These are phyloP conservation scores for Xylaria cubensis DNA, from an alignment of 495 filamentous ascomycete species.

Conservation along the genomic window DNA sequence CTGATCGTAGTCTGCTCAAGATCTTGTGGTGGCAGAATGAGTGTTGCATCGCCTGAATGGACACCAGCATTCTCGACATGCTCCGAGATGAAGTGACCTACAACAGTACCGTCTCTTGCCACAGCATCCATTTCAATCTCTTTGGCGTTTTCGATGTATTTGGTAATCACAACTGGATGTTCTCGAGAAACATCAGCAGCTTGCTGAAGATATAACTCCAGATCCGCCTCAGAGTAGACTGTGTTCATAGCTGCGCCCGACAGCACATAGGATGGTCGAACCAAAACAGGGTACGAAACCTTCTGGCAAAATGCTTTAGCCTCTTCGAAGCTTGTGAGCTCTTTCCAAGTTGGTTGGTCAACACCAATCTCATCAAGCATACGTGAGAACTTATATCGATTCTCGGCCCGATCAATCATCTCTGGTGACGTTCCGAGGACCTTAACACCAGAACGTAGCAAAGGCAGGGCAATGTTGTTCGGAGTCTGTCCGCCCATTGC, in stretches of 20 bases:
- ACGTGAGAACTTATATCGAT: slow-evolving; percentile 97
- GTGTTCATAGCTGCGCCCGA: slow-evolving; percentile 98
- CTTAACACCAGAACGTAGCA: slow-evolving; percentile 87
- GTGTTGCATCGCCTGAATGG: slow-evolving; percentile 93
- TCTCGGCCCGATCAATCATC: slow-evolving; percentile 98
- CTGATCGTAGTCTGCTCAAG: slow-evolving; percentile 85
- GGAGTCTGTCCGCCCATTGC: slow-evolving; percentile 98
- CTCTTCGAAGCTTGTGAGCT: slow-evolving; percentile 87
- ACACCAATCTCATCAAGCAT: slow-evolving; percentile 96
- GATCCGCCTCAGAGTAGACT: slow-evolving; percentile 84
- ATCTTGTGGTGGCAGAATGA: slow-evolving; percentile 95
- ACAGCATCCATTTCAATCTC: slow-evolving; percentile 99
- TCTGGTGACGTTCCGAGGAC: slow-evolving; percentile 95
- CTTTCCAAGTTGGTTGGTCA: slow-evolving; percentile 98
- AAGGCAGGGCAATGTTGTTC: slow-evolving; percentile 94
- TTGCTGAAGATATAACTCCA: slow-evolving; percentile 86
- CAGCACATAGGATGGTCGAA: slow-evolving; percentile 93
- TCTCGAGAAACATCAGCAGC: slow-evolving; percentile 92
- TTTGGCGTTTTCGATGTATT: slow-evolving; percentile 96
- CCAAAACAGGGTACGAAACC: slow-evolving; percentile 91
- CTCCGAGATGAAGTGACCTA: slow-evolving; percentile 93
- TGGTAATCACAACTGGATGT: slow-evolving; percentile 97
- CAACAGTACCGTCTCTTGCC: slow-evolving; percentile 81
- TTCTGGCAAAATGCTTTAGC: slow-evolving; percentile 82
- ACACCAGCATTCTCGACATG: slow-evolving; percentile 97